These are phyloP conservation scores for Quillaja saponaria DNA, from an alignment of 306 rosid genomes.

Conservation along the genomic window DNA sequence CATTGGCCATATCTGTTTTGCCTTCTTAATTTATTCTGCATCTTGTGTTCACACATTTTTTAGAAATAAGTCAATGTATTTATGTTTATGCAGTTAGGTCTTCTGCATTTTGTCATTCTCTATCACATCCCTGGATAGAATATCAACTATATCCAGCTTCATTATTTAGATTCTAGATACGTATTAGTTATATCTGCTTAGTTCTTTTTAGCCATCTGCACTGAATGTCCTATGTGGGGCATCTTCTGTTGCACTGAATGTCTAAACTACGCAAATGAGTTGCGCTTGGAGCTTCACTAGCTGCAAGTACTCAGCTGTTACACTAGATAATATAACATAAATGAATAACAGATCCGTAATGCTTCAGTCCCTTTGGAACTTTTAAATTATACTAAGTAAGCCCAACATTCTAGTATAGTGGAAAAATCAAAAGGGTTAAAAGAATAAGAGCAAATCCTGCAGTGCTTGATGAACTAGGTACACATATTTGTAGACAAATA, in stretches of 20 bases:
- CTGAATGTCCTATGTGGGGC: background rate
- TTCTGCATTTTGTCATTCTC: conserved; percentile 8
- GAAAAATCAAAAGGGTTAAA: no score
- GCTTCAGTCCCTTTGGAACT: background rate
- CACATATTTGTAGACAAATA: background rate
- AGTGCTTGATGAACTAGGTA: background rate
- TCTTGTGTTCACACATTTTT: no score
- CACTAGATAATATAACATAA: conserved; percentile 2
- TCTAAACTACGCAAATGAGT: background rate
- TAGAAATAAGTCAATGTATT: background rate
- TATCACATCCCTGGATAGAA: background rate
- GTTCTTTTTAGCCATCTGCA: background rate
- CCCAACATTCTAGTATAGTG: no score
- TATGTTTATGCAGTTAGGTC: background rate
- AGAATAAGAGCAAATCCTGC: background rate
- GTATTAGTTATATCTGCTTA: background rate
- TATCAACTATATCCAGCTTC: background rate
- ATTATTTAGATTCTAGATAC: conserved; percentile 15
- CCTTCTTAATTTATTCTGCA: background rate
- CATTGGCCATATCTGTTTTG: background rate
- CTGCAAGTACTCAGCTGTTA: conserved; percentile 16
- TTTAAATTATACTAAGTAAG: no score
- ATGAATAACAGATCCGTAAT: background rate
- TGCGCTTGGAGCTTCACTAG: conserved; percentile 13
- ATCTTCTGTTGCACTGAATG: background rate